Base-by-base conservation (phyloP, 148 eudicot genomes). In the Beta vulgaris region DNA sequence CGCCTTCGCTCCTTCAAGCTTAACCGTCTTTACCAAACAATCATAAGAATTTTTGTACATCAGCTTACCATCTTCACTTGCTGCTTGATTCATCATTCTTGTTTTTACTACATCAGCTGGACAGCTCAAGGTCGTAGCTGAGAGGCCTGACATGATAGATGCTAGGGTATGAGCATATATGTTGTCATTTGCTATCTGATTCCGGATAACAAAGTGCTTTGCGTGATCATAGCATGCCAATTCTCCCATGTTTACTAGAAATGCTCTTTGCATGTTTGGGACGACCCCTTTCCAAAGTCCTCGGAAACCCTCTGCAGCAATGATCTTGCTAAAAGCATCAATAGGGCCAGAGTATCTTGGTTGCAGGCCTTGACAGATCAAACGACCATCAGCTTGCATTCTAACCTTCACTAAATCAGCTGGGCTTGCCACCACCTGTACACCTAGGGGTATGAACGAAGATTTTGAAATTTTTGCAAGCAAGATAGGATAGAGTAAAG, bases 31-130 rank as follows among this genome's bases (percentile, higher is more conserved):
- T 82, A 82, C 88, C 80, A 93, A 81, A 82, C 98, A 93, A 73
- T 93, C 91, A 80, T 68, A 89, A 16, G 97, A 89, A 71, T 82
- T 91, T 73, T 53, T 82, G 77, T 89, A 91, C 74, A 82, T 83
- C 44, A 82, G 32, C 40, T 81, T 75, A 15, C 86, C 86, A 55
- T 83, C 82, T 25, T 82, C 76, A 32, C 53, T 78, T 15, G 28
- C 85, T 4, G 72, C 83, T 76, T 89, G 97, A 80, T 86, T 93
- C 97, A 93, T 93, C 92, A 93, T 87, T 71, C 98, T 77, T 2
- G 97, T 93, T 82, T 93, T 93, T 26, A 93, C 87, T 36, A 93
- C 97, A 79, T 93, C 97, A 25, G 97, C 98, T 5, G 97, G 98
- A 68, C 98, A 93, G 72, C 97, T 91, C 79, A 93, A 81, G 51